Evolutionary conservation across 805 yeast genomes (phyloP).

Genomic region (Metschnikowia aberdeeniae): DNA sequence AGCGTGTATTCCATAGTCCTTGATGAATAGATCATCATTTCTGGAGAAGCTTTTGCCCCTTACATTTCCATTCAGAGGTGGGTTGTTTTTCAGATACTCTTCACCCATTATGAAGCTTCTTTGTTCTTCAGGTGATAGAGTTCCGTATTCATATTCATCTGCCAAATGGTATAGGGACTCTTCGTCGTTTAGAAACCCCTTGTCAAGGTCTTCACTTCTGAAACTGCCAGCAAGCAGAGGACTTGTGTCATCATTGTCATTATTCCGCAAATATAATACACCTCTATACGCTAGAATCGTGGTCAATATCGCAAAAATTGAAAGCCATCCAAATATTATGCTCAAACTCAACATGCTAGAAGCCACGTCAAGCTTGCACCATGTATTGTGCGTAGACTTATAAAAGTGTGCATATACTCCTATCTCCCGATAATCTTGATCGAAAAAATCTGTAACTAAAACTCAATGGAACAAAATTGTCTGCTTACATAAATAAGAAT

Average conservation of each 20-base stretch:
- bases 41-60: constrained; percentile 31
- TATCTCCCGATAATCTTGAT: not conserved
- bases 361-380: not conserved
- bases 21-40: constrained; percentile 28
- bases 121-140: constrained; percentile 41
- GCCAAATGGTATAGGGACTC: constrained; percentile 32
- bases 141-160: constrained; percentile 33
- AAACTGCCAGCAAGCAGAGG: constrained; percentile 7
- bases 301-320: not conserved
- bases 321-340: not conserved
- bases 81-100: constrained; percentile 28
- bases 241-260: not conserved
- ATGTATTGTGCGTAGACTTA: not conserved
- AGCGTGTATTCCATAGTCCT: constrained; percentile 37
- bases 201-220: constrained; percentile 25
- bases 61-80: constrained; percentile 28
- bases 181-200: constrained; percentile 39
- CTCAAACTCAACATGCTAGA: not conserved
- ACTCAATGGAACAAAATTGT: not conserved
- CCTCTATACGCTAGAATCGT: not conserved
- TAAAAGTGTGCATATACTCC: not conserved
- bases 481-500: not conserved
- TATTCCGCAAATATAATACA: not conserved
- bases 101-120: constrained; percentile 31
- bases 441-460: too few species aligned